Evolutionary conservation across 2,329 filamentous ascomycete species (phyloP).

Genomic region (Colletotrichum destructivum): DNA sequence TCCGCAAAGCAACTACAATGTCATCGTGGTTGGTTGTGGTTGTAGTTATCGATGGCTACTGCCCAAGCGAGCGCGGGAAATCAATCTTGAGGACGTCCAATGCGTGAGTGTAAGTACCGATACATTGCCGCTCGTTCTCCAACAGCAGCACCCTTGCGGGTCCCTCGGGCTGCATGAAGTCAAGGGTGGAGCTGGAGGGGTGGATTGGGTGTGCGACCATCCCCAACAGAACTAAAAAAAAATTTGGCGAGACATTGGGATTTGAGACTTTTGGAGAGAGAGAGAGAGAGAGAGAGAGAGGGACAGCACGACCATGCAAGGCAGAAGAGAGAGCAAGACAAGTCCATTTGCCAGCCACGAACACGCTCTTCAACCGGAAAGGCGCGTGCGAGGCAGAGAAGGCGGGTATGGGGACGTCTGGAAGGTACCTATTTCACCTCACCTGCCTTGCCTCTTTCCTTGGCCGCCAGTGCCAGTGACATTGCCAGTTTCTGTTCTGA

Average conservation of each 20-base stretch:
- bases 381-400: background rate
- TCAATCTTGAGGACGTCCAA: background rate
- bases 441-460: background rate
- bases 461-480: background rate
- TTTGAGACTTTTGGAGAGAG: constrained; percentile 39
- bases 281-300: constrained; percentile 17
- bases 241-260: constrained; percentile 43
- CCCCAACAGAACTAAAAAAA: constrained; percentile 62
- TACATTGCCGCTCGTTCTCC: constrained; percentile 46
- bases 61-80: background rate
- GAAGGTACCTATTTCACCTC: constrained; percentile 3
- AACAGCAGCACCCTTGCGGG: constrained; percentile 41
- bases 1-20: constrained; percentile 7
- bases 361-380: background rate
- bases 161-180: constrained; percentile 42
- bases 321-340: constrained; percentile 16
- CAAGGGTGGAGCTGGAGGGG: constrained; percentile 40
- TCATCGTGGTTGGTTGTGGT: background rate
- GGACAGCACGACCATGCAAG: constrained; percentile 4
- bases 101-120: constrained; percentile 41
- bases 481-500: too few relatives aligned
- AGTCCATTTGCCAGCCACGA: constrained; percentile 2
- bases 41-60: background rate
- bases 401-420: background rate
- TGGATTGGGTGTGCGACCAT: constrained; percentile 46